These are phyloP conservation scores for Citrus medica DNA, from an alignment of 345 rosid genomes.

Conservation along the genomic window DNA sequence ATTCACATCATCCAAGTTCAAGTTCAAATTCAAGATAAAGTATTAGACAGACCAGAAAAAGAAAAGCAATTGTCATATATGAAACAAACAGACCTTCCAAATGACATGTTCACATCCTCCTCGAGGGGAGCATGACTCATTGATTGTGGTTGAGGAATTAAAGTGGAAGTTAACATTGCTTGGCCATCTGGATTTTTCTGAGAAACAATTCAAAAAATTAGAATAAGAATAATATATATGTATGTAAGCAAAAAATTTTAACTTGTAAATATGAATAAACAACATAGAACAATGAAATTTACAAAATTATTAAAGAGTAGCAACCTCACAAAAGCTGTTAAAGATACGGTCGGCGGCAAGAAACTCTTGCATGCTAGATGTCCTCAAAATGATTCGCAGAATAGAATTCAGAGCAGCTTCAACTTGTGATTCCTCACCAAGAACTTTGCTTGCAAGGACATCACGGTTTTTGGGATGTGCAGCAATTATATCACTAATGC, in stretches of 20 bases:
- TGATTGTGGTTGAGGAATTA: constrained; percentile 78
- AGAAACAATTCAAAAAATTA: constrained; percentile 7
- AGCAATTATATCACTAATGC: constrained; percentile 77
- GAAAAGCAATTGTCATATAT: constrained; percentile 9
- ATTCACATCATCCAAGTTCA: neutral
- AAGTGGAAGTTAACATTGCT: constrained; percentile 85
- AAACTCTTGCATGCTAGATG: constrained; percentile 88
- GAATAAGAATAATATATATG: constrained; percentile 6
- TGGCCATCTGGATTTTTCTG: constrained; percentile 90
- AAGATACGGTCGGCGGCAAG: constrained; percentile 88
- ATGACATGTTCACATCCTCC: constrained; percentile 92
- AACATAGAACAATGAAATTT: neutral
- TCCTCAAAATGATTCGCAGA: constrained; percentile 79
- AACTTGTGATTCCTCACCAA: constrained; percentile 85
- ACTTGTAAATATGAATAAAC: neutral
- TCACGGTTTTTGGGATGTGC: constrained; percentile 78
- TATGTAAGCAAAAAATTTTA: neutral
- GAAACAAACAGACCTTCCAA: constrained; percentile 72
- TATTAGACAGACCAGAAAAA: neutral
- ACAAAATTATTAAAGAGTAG: constrained; percentile 16
- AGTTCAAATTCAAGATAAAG: constrained; percentile 3
- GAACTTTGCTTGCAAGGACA: constrained; percentile 80
- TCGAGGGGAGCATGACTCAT: constrained; percentile 59
- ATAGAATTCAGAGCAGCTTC: constrained; percentile 94
- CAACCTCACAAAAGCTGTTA: constrained; percentile 89